Conservation (phyloP, 345 rosid genomes). For the Kandelia obovata region DNA sequence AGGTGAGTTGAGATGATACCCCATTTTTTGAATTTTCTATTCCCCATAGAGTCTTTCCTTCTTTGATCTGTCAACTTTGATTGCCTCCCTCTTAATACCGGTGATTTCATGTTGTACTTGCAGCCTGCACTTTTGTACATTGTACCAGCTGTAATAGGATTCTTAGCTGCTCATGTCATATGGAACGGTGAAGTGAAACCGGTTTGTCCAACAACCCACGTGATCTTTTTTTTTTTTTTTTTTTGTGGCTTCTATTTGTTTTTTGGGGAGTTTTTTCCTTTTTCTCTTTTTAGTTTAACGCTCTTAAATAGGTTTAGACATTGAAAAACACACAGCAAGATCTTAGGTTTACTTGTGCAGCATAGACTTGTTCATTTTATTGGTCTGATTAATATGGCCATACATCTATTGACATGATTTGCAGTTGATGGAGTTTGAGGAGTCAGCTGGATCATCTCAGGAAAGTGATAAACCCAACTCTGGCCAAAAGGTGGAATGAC, state of each 20-base stretch:
- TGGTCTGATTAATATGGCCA: neutral
- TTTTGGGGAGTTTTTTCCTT: neutral
- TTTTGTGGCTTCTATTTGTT: neutral
- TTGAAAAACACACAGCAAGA: too few species aligned
- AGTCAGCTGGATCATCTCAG: constrained; percentile 31
- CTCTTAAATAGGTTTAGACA: neutral
- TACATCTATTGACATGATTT: neutral
- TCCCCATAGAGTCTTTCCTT: neutral
- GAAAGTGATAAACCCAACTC: constrained; percentile 15
- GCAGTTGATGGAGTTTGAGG: constrained; percentile 93
- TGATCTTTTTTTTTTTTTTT: neutral
- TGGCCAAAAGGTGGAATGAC: constrained; percentile 23
- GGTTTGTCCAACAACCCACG: constrained; percentile 41
- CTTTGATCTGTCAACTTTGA: neutral
- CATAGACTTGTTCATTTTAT: too few species aligned
- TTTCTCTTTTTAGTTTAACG: neutral
- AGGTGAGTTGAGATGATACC: constrained; percentile 38
- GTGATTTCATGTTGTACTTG: constrained; percentile 13
- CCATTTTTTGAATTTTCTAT: neutral
- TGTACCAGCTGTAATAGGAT: constrained; percentile 90
- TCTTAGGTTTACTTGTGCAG: too few species aligned
- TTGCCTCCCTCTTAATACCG: neutral
- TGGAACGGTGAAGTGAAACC: constrained; percentile 94
- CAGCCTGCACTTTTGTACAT: constrained; percentile 98
- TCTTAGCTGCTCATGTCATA: constrained; percentile 81